Evolutionary conservation across 257 asterid species (phyloP), one percentile per base, ranked within the genome.

Genomic region (Solanum habrochaites): DNA sequence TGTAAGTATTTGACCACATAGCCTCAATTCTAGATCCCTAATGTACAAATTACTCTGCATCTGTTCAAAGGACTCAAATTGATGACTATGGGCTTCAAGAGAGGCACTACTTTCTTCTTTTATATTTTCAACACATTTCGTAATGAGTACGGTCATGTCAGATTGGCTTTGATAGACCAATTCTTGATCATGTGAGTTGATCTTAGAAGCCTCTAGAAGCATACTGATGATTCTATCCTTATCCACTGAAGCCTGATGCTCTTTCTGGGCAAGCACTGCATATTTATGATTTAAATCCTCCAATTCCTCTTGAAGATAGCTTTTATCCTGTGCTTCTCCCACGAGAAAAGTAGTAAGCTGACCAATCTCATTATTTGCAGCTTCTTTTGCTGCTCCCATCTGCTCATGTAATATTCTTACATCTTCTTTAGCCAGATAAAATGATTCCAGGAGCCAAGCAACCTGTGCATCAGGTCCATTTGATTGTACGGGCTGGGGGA

Each of bases 121-220:
- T 83, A 97, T 92, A 91, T 91, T 94, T 80, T 87, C 90, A 45
- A 97, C 87, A 86, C 99, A 96, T 89, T 83, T 88, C 39, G 91
- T 91, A 87, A 96, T 40, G 64, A 92, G 89, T 85, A 87, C 74
- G 58, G 88, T 86, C 88, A 85, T 83, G 90, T 93, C 95, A 78
- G 91, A 82, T 85, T 88, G 91, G 84, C 86, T 93, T 66, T 89
- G 88, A 89, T 40, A 88, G 85, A 40, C 87, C 88, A 87, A 91
- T 84, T 89, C 86, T 32, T 69, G 88, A 86, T 56, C 85, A 82
- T 89, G 90, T 31, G 89, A 82, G 89, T 93, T 83, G 80, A 93
- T 87, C 83, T 97, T 96, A 88, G 97, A 93, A 90, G 96, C 97
- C 91, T 94, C 93, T 42, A 94, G 91, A 89, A 97, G 90, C 92